Evolutionary conservation across 495 filamentous ascomycete genomes (phyloP).

Genomic region (Pyronema omphalodes): DNA sequence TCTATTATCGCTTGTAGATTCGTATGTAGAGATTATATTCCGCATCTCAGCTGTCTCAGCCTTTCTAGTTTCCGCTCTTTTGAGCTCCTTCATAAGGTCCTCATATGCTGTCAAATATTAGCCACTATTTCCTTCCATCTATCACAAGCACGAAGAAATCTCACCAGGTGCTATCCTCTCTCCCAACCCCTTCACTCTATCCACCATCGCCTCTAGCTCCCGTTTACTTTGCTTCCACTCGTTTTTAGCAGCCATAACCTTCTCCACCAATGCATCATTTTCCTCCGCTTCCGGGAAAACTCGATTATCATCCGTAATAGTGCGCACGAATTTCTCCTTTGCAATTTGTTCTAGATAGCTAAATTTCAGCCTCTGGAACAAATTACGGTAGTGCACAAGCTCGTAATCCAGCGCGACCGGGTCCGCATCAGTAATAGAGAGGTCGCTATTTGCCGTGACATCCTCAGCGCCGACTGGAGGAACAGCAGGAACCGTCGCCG

Average conservation of each 20-base stretch:
- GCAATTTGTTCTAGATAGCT: slow-evolving; percentile 73
- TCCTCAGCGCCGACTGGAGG: slow-evolving; percentile 1
- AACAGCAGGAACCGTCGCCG: slow-evolving; percentile 5
- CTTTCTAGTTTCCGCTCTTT: slow-evolving; percentile 37
- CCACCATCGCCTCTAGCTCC: slow-evolving; percentile 54
- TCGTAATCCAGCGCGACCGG: slow-evolving; percentile 9
- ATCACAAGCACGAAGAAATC: neutral
- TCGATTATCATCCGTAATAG: slow-evolving; percentile 70
- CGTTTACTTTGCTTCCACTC: slow-evolving; percentile 58
- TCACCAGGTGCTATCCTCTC: slow-evolving; percentile 33
- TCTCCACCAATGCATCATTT: slow-evolving; percentile 59
- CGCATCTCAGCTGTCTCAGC: slow-evolving; percentile 44
- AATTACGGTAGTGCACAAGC: slow-evolving; percentile 33
- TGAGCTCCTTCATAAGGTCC: slow-evolving; percentile 39
- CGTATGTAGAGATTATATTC: slow-evolving; percentile 37
- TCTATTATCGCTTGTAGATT: slow-evolving; percentile 26
- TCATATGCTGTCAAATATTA: slow-evolving; percentile 42
- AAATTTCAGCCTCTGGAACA: slow-evolving; percentile 91
- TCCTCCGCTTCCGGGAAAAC: slow-evolving; percentile 64
- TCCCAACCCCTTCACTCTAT: slow-evolving; percentile 49
- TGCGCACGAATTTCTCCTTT: slow-evolving; percentile 61
- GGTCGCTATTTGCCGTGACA: slow-evolving; percentile 7
- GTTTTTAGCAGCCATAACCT: slow-evolving; percentile 53
- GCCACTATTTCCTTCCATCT: slow-evolving; percentile 6
- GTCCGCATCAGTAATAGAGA: slow-evolving; percentile 6